These are phyloP conservation scores for Prunella vulgaris DNA, from an alignment of 257 asterid genomes.

Conservation along the genomic window DNA sequence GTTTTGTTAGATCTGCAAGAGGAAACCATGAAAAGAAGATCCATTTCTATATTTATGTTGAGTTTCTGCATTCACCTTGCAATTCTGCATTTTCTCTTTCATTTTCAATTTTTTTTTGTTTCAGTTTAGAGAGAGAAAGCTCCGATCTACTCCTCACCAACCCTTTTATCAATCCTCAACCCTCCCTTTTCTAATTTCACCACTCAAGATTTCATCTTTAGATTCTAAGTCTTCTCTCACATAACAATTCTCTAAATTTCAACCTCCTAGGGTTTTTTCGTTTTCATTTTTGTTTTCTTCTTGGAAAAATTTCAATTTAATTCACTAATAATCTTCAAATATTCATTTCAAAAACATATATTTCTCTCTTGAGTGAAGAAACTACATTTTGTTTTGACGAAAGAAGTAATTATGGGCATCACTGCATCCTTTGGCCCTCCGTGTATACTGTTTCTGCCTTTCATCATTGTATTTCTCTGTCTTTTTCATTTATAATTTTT, in stretches of 20 bases:
- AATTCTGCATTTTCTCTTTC: conserved; percentile 20
- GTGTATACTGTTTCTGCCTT: not conserved
- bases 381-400: not conserved
- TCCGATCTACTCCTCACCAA: conserved; percentile 25
- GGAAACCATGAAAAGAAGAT: conserved; percentile 81
- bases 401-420: not conserved
- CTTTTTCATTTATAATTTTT: not conserved
- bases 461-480: not conserved
- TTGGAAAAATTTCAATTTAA: conserved; percentile 6
- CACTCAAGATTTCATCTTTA: not conserved
- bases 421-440: not conserved
- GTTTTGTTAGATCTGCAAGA: conserved; percentile 92
- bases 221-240: not conserved
- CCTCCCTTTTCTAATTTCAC: not conserved
- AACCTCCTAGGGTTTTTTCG: conserved; percentile 30
- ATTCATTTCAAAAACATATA: not conserved
- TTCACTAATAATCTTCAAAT: not conserved
- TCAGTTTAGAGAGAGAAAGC: not conserved
- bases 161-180: conserved; percentile 6
- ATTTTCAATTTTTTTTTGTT: not conserved
- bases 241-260: not conserved
- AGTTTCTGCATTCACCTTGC: conserved; percentile 29
- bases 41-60: conserved; percentile 53
- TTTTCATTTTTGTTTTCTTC: not conserved
- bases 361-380: not conserved